These are phyloP conservation scores for Elaeis oleifera DNA, from an alignment of 202 grass and related monocot species.

Conservation along the genomic window DNA sequence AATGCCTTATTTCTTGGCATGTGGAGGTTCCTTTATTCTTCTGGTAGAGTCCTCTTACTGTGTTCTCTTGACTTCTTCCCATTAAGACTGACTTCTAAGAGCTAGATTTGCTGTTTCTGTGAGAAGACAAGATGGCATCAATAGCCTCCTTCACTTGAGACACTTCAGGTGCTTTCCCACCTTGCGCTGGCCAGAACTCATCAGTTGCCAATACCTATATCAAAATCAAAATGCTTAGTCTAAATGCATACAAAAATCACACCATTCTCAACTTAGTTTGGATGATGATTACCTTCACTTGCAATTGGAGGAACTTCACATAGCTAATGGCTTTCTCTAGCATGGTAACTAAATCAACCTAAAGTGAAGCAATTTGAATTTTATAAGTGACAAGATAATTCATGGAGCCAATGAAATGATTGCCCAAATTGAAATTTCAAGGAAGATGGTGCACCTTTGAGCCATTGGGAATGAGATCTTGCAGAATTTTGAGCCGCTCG, in stretches of 20 bases:
- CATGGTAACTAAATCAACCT: slow-evolving; percentile 99
- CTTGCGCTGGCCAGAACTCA: slow-evolving; percentile 93
- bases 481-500: slow-evolving; percentile 80
- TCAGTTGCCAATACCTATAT: slow-evolving; percentile 80
- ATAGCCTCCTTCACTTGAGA: slow-evolving; percentile 84
- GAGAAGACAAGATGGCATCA: slow-evolving; percentile 64
- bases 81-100: slow-evolving; percentile 1
- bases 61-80: not conserved
- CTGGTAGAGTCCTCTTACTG: not conserved
- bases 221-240: not conserved
- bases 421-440: not conserved
- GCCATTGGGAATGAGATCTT: slow-evolving; percentile 90
- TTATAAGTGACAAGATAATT: no score
- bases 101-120: slow-evolving; percentile 34
- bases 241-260: not conserved
- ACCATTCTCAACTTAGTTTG: no score
- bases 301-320: slow-evolving; percentile 91
- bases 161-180: slow-evolving; percentile 71
- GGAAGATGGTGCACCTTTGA: slow-evolving; percentile 45
- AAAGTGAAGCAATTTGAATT: no score
- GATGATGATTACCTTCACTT: slow-evolving; percentile 60
- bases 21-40: not conserved
- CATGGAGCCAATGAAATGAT: no score
- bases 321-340: slow-evolving; percentile 93
- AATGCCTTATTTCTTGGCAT: no score